Evolutionary conservation across 495 filamentous ascomycete species (phyloP).

Genomic region (Oidiodendron maius): DNA sequence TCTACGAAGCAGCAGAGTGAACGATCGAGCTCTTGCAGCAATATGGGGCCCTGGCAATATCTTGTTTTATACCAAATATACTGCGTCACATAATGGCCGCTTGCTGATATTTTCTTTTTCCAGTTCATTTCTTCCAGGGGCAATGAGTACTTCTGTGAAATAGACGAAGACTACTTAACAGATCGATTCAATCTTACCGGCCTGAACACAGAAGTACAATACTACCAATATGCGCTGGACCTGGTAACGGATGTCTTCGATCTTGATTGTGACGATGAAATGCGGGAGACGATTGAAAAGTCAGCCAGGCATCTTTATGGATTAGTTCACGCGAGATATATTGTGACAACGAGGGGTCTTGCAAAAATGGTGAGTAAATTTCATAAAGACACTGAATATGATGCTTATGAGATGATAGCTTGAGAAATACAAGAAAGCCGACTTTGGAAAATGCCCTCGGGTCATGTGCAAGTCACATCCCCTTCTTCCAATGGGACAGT

Average conservation of each 20-base stretch:
- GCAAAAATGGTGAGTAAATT: slow-evolving; percentile 79
- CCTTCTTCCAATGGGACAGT: slow-evolving; percentile 86
- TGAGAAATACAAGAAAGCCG: slow-evolving; percentile 96
- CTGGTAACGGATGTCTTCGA: slow-evolving; percentile 99
- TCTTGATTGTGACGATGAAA: slow-evolving; percentile 96
- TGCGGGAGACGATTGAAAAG: slow-evolving; percentile 97
- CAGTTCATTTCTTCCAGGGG: slow-evolving; percentile 96
- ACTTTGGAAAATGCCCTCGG: slow-evolving; percentile 97
- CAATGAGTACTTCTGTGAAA: slow-evolving; percentile 99
- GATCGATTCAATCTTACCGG: slow-evolving; percentile 98
- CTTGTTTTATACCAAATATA: neutral
- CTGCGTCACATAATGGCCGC: neutral
- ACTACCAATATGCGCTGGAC: slow-evolving; percentile 98
- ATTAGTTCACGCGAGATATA: slow-evolving; percentile 92
- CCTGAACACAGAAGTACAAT: slow-evolving; percentile 93
- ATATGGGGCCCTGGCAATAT: neutral
- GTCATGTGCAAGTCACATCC: slow-evolving; percentile 89
- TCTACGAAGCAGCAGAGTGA: no score
- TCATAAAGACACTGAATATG: neutral
- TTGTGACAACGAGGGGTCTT: slow-evolving; percentile 89
- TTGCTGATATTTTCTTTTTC: slow-evolving; percentile 7
- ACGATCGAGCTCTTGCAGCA: neutral
- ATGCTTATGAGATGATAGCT: slow-evolving; percentile 49
- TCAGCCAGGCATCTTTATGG: slow-evolving; percentile 95
- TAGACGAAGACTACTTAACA: slow-evolving; percentile 97